Conservation (phyloP, 2,329 filamentous ascomycete species). For the Hymenoscyphus fructigenus region DNA sequence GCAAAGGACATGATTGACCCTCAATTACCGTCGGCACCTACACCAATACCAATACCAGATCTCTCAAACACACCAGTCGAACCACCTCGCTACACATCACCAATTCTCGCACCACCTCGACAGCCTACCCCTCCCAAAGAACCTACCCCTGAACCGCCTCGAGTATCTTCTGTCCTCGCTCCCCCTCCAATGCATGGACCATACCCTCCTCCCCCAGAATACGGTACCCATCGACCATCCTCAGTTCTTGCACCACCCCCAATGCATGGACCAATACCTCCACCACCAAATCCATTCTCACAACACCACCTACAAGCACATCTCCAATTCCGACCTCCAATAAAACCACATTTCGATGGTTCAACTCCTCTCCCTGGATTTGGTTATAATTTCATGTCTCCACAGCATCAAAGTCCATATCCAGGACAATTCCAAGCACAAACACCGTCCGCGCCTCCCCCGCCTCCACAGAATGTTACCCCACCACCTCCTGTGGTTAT, state of each 20-base stretch:
- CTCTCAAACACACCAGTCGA: neutral
- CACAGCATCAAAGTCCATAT: constrained; percentile 4
- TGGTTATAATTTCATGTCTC: constrained; percentile 22
- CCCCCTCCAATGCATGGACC: constrained; percentile 22
- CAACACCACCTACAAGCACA: constrained; percentile 17
- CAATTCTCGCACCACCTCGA: constrained; percentile 6
- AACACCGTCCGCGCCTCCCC: constrained; percentile 20
- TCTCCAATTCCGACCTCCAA: constrained; percentile 14
- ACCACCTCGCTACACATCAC: constrained; percentile 2
- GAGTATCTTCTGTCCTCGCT: constrained; percentile 14
- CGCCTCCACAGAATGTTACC: constrained; percentile 17
- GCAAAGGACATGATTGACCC: constrained; percentile 6
- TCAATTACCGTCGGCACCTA: neutral
- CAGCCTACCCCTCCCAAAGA: constrained; percentile 1
- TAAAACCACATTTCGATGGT: constrained; percentile 31
- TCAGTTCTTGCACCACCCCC: constrained; percentile 30
- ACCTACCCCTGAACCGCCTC: constrained; percentile 10
- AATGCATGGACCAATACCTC: constrained; percentile 18
- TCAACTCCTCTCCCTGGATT: constrained; percentile 38
- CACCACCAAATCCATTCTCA: constrained; percentile 22
- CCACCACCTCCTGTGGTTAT: constrained; percentile 41
- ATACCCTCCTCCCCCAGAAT: constrained; percentile 22
- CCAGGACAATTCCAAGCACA: constrained; percentile 12
- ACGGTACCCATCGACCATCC: constrained; percentile 18
- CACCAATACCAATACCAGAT: neutral